Evolutionary conservation across 148 eudicot species (phyloP).

Genomic region (Diospyros lotus): DNA sequence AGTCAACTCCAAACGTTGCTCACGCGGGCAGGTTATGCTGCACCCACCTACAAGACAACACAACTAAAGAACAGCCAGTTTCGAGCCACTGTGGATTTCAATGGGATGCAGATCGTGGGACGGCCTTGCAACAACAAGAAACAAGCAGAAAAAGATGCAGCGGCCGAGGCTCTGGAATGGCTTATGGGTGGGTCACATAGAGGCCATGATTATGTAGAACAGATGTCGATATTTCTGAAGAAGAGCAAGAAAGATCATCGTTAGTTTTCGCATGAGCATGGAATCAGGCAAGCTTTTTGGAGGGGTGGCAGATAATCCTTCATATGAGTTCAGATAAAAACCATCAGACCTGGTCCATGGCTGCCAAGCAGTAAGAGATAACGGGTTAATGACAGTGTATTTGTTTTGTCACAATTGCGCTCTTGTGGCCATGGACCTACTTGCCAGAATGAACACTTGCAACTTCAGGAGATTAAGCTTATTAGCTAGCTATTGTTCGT

Average conservation of each 20-base stretch:
- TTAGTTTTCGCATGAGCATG: slow-evolving; percentile 14
- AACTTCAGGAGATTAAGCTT: not conserved
- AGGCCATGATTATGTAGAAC: slow-evolving; percentile 52
- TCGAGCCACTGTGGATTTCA: slow-evolving; percentile 66
- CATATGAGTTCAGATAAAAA: no score
- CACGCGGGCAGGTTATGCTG: slow-evolving; percentile 66
- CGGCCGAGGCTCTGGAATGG: slow-evolving; percentile 90
- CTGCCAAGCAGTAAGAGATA: not conserved
- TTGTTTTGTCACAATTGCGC: not conserved
- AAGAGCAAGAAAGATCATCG: slow-evolving; percentile 75
- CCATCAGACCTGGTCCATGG: not conserved
- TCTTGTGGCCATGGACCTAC: not conserved
- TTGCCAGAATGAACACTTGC: not conserved
- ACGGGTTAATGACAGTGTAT: not conserved
- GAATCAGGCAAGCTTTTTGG: not conserved
- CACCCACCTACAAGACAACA: slow-evolving; percentile 63
- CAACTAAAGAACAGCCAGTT: slow-evolving; percentile 71
- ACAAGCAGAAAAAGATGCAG: slow-evolving; percentile 93
- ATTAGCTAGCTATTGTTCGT: no score
- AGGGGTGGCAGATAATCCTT: not conserved
- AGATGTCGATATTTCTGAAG: slow-evolving; percentile 72
- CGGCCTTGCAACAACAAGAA: slow-evolving; percentile 81
- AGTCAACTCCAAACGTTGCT: slow-evolving; percentile 85
- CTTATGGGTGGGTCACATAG: slow-evolving; percentile 52
- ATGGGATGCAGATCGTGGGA: slow-evolving; percentile 79